phyloP scores from a whole-genome alignment of 805 yeast genomes.

The Nakazawaea molendinolei region DNA sequence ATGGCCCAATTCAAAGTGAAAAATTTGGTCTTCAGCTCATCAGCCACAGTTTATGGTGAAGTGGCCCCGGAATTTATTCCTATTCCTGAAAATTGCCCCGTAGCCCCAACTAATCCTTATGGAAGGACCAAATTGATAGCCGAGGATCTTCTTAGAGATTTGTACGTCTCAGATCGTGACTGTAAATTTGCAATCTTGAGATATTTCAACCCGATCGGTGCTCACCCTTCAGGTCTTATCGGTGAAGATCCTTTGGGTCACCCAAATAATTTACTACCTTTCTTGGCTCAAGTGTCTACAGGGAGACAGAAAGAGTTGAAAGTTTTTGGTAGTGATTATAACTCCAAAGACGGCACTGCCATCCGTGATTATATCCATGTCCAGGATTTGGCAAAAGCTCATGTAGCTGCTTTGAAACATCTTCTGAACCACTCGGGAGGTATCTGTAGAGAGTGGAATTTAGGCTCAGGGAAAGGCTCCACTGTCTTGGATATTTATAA shows the following conservation, averaged over 20 bases:
- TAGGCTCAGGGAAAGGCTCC: constrained; percentile 77
- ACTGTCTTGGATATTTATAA: constrained; percentile 67
- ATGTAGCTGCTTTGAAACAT: constrained; percentile 61
- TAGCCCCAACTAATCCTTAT: constrained; percentile 71
- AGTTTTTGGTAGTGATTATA: constrained; percentile 71
- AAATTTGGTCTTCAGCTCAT: constrained; percentile 64
- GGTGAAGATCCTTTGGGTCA: constrained; percentile 79
- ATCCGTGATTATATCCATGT: constrained; percentile 80
- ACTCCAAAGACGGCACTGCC: constrained; percentile 72
- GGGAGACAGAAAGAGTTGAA: constrained; percentile 59
- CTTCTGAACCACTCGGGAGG: constrained; percentile 36
- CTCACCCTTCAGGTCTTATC: constrained; percentile 72
- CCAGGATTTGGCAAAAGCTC: constrained; percentile 73
- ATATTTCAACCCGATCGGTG: constrained; percentile 82
- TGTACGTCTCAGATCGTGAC: constrained; percentile 29
- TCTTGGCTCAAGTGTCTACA: constrained; percentile 69
- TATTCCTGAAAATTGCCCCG: constrained; percentile 72
- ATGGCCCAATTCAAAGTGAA: constrained; percentile 41
- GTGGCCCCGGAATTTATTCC: constrained; percentile 71
- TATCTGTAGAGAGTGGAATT: constrained; percentile 70
- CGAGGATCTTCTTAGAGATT: constrained; percentile 55
- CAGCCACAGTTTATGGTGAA: constrained; percentile 83
- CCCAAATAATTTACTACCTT: constrained; percentile 73
- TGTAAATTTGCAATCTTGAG: constrained; percentile 61
- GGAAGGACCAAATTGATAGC: constrained; percentile 66